Conservation (phyloP, 2,329 filamentous ascomycete genomes). For the Colletotrichum nymphaeae region DNA sequence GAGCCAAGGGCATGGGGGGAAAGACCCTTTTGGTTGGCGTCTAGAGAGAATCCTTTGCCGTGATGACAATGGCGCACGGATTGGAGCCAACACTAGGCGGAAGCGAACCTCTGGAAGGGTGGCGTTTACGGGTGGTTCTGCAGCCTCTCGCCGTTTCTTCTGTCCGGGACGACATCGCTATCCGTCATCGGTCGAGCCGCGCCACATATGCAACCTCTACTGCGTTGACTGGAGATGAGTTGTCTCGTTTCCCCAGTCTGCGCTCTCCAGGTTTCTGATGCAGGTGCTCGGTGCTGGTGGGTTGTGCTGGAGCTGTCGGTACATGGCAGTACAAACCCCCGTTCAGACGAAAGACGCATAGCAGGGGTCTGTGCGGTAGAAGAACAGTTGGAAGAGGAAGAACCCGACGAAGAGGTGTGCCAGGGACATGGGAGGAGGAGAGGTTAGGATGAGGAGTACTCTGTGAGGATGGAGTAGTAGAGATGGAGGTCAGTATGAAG, state of each 20-base stretch:
- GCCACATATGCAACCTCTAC: not conserved
- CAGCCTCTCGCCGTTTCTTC: not conserved
- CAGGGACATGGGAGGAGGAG: conserved; percentile 10
- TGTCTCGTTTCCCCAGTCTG: conserved; percentile 13
- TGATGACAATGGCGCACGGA: not conserved
- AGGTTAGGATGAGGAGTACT: not conserved
- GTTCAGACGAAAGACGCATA: not conserved
- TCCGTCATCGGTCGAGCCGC: not conserved
- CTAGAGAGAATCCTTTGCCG: not conserved
- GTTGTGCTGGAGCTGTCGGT: conserved; percentile 7
- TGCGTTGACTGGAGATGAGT: not conserved
- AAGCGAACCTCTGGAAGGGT: not conserved
- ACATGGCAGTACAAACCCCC: conserved; percentile 11
- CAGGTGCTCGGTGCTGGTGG: conserved; percentile 6
- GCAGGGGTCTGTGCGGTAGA: conserved; percentile 4
- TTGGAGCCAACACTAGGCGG: not conserved
- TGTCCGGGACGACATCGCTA: not conserved
- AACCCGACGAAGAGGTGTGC: not conserved
- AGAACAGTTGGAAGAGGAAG: not conserved
- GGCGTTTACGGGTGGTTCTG: not conserved
- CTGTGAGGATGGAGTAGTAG: not conserved
- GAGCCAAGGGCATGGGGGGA: conserved; percentile 3
- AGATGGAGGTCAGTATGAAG: not conserved
- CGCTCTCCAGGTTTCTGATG: conserved; percentile 16
- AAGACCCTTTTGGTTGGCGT: not conserved